These are phyloP conservation scores for Candida namnaoensis DNA, from an alignment of 805 yeast genomes.

Conservation along the genomic window DNA sequence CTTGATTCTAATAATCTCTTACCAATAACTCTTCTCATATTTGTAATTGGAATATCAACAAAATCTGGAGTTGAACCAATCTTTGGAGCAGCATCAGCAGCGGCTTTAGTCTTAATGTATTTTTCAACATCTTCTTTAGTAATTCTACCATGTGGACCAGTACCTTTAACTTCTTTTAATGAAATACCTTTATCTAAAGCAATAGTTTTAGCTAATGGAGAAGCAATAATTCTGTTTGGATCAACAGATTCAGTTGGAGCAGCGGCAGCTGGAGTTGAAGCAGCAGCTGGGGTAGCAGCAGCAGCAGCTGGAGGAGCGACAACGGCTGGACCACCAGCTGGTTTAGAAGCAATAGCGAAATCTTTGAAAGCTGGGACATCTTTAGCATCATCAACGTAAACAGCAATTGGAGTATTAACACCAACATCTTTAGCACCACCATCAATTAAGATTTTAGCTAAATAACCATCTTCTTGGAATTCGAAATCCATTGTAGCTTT, in stretches of 20 bases:
- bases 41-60: constrained; percentile 78
- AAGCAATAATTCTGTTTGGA: constrained; percentile 74
- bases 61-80: constrained; percentile 49
- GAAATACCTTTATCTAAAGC: constrained; percentile 91
- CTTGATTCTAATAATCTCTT: constrained; percentile 81
- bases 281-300: constrained; percentile 19
- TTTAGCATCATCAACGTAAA: constrained; percentile 78
- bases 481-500: constrained; percentile 98
- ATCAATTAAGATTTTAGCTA: constrained; percentile 79
- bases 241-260: constrained; percentile 20
- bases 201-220: constrained; percentile 89
- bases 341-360: constrained; percentile 81
- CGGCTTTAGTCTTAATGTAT: constrained; percentile 40
- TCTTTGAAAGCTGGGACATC: constrained; percentile 85
- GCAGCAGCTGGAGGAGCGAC: constrained; percentile 13
- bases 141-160: constrained; percentile 95
- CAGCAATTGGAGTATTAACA: constrained; percentile 94
- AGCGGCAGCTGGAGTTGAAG: constrained; percentile 18
- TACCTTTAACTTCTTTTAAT: constrained; percentile 75
- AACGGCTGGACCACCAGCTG: constrained; percentile 36
- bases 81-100: constrained; percentile 35
- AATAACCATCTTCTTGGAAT: constrained; percentile 92
- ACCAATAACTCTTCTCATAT: constrained; percentile 93
- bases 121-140: constrained; percentile 84
- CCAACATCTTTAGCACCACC: constrained; percentile 87